Base-by-base conservation (phyloP, 108 stramenopile species). In the Stephanodiscus triporus region DNA sequence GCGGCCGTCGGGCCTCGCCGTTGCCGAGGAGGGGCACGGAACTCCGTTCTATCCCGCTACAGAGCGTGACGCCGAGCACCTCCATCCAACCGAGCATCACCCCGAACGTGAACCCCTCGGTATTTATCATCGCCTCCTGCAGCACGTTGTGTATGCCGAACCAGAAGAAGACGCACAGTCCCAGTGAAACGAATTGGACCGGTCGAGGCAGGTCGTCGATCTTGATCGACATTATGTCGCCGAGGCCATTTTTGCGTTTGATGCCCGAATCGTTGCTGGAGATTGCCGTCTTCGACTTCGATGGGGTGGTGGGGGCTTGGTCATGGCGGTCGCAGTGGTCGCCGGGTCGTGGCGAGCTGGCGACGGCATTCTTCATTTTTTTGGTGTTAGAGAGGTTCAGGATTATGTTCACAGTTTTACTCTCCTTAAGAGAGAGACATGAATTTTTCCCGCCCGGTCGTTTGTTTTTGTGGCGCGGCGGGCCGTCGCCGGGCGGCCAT, bases 61-160 rank as follows among this genome's bases (percentile, higher is more conserved):
- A 94, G 1, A 94, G 63, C n/a, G 88, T 83, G 4, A 94, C 93
- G 13, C 98, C 98, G 17, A 97, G 68, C 9, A 97, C 97, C 85
- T 98, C 98, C 71, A 96, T 84, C 71, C 92, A 97, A 9, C 96
- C 98, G 54, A 98, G 80, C 93, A 96, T 96, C 34, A 94, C 93
- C 2, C 97, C 95, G 58, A 86, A 95, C 16, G 79, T 73, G 68
- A 95, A 96, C 4, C 92, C 90, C 42, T 81, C 79, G 13, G 92
- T 80, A 22, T 84, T 83, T 87, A 94, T 95, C 71, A 96, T 97
- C n/a, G 91, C 85, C 73, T 98, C 97, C 73, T 96, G 96, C 55
- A 95, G 56, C 1, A 91, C 82, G 80, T 96, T 94, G 82, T 95
- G 94, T n/a, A 90, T 78, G 26, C 92, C 93, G 68, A 96, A 97